Conservation (phyloP, 2,329 filamentous ascomycete species). For the Emydomyces testavorans region DNA sequence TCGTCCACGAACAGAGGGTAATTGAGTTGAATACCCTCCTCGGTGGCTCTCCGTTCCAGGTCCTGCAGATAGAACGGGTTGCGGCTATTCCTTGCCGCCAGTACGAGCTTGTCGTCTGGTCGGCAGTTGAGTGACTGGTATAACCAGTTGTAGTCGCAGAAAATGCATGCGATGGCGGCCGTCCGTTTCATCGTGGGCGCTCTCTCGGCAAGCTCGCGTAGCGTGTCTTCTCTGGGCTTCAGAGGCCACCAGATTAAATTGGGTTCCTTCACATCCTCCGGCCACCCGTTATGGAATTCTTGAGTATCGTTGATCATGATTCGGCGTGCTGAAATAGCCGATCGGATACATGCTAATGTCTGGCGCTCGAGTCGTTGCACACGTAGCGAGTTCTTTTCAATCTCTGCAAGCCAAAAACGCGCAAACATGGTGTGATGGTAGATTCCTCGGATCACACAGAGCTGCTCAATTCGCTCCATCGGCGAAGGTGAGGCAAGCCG, state of each 20-base stretch:
- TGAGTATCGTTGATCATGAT: constrained; percentile 13
- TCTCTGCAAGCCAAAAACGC: constrained; percentile 1
- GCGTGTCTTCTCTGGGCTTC: background rate
- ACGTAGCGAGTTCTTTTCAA: background rate
- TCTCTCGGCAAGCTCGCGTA: background rate
- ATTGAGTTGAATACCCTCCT: background rate
- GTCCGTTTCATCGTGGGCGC: background rate
- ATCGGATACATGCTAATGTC: background rate
- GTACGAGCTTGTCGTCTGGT: background rate
- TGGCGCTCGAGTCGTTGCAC: background rate
- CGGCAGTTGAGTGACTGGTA: background rate
- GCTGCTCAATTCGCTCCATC: constrained; percentile 19
- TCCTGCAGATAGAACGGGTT: background rate
- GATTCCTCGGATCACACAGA: constrained; percentile 27
- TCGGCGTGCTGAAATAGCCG: constrained; percentile 9
- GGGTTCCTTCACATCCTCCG: background rate
- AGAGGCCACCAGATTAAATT: background rate
- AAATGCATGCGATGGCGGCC: background rate
- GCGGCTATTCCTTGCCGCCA: background rate
- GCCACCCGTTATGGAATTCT: background rate
- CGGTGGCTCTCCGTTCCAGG: background rate
- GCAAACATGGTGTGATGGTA: constrained; percentile 33
- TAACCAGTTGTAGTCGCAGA: background rate
- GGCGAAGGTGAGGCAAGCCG: constrained; percentile 25
- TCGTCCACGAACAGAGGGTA: background rate